Base-by-base conservation (phyloP, 2,329 filamentous ascomycete species). In the Diaporthe aspalathi region DNA sequence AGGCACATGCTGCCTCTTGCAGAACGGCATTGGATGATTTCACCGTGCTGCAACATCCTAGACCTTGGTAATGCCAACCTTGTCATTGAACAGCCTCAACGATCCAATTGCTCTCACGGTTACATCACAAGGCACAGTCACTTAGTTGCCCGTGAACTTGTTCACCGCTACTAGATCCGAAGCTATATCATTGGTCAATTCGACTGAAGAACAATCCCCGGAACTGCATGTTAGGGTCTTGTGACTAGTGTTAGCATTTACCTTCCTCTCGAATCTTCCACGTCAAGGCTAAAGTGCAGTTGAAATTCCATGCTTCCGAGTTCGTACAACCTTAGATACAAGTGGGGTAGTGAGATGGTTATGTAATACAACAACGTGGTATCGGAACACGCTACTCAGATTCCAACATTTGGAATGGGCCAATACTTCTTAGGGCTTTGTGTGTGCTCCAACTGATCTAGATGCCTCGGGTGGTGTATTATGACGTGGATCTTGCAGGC, bases 401-500 rank as follows among this genome's bases (percentile, higher is more conserved):
- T 62, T 32, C 24, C 20, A 47, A n/a, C 38, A n/a, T 9, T 20
- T 11, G 40, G 8, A 29, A 3, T 29, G 24, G 56, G 29, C 57
- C 40, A 20, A 11, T 45, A 24, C 17, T 32, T 29, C 40, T 32
- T 47, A 62, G 47, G 57, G 11, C 20, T 47, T 22, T 20, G 40
- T 47, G 32, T 47, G 24, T 47, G 32, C 27, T 20, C 27, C 27
- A 62, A 62, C 57, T 62, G 16, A 22, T 9, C 20, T 38, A 38
- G 35, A 38, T 5, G 38, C 27, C 3, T 62, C 9, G 16, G 40
- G 20, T 40, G 40, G 57, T 62, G 57, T 32, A 62, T 14, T 43
- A 62, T 62, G 57, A 62, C 40, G 57, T 62, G 24, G 17, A 14
- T 32, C 40, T 62, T 62, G 57, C 57, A 62, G 57, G 16, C 16